Base-by-base conservation (phyloP, 768 basidiomycete genomes). In the Lanmaoa pseudosensibilis region DNA sequence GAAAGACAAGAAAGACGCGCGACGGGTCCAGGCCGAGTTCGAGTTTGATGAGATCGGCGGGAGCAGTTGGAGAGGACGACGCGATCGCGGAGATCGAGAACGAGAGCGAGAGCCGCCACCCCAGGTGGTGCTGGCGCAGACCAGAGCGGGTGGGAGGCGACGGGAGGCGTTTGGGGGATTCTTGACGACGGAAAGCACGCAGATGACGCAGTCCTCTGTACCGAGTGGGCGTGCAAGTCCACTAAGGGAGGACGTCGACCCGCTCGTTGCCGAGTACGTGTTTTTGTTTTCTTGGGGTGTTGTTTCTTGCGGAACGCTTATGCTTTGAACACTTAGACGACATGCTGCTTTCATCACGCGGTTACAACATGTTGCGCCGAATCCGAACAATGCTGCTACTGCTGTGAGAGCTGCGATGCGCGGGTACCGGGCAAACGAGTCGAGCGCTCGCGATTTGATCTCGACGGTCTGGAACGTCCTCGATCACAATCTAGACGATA, bases 381-480 rank as follows among this genome's bases (percentile, higher is more conserved):
- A 88, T 55, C 80, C 87, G 0, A 73, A 73, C 7, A 80, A 74
- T 9, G 87, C 87, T 0, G 71, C 83, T 3, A 75, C 85, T 15
- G 86, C 83, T 1, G 80, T 89, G 27, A 86, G 84, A 64, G 83
- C 90, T 15, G 87, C 92, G 27, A 82, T 92, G 34, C 86, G 92
- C 11, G 84, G 88, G 30, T 99, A 88, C 73, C 81, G 83, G 25
- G 70, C 79, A 2, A 85, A 85, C 40, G 95, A 99, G 68, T 83
- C 85, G 10, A 84, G 82, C 39, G 90, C 94, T 3, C 79, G 85
- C 4, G 96, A 96, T 70, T 78, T 98, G 59, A 87, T 98, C 49
- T 86, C 87, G 39, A 95, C 91, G 0, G 77, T 95, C n/a, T 96
- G 87, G 86, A 90, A 86, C 66, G 79, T 89, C 36, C 73, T 90